Evolutionary conservation across 2,329 filamentous ascomycete genomes (phyloP), one percentile per base, ranked within the genome.

Genomic region (Hirsutella minnesotensis): DNA sequence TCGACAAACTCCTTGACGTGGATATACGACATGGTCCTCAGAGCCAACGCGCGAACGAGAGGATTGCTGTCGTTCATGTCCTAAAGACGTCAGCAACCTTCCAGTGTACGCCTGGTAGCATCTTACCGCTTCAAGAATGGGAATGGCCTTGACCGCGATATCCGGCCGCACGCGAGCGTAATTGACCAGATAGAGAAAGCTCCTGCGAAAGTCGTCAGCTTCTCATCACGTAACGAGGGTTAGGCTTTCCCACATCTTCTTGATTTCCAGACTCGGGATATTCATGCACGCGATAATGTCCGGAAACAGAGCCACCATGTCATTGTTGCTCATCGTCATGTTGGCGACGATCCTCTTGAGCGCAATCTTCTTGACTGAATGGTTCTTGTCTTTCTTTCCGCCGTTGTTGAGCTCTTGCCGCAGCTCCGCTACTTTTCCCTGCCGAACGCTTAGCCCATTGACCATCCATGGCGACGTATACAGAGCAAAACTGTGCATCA

Each of bases 241-340:
- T 21, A 9, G 13, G 13, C 5, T 7, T 19, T 15, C 77, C 53
- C 70, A 95, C 92, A 98, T 98, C 74, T 98, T 98, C 77, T 98
- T 98, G 67, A 98, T 95, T 66, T 98, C 92, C 61, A 98, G 69
- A 56, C 85, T 94, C 41, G 82, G 83, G 48, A 98, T 86, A 54
- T 86, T 80, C 92, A 98, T 98, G 71, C 90, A 96, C 49, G 73
- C 81, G 53, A 98, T 86, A 46, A 98, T 84, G 60, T 98, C 92
- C 16, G 90, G 88, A 55, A 98, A 98, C 41, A 98, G 72, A 33
- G 87, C 88, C 43, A 96, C 84, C 92, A 98, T 98, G 64, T 98
- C 92, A 59, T 96, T 98, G 68, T 98, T 98, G 77, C 90, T 96
- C 92, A 98, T 98, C 51, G 92, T 98, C 92, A 98, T 98, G 62